Evolutionary conservation across 805 yeast genomes (phyloP).

Genomic region (Candida peoriensis): DNA sequence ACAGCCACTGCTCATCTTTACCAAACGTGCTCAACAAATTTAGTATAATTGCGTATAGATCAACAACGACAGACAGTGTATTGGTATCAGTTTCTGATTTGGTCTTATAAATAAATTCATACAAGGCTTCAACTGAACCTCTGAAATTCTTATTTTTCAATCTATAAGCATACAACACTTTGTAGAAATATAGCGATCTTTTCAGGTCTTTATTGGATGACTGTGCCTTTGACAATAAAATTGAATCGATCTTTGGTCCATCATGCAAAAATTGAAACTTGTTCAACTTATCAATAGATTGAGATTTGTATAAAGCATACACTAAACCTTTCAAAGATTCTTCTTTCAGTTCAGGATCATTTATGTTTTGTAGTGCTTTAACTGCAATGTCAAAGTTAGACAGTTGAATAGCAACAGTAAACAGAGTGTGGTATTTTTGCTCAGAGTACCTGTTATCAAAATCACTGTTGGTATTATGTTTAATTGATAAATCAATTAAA

Average conservation of each 20-base stretch:
- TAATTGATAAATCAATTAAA: slow-evolving; percentile 8
- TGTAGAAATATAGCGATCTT: slow-evolving; percentile 38
- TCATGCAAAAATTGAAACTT: slow-evolving; percentile 41
- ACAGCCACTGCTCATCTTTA: slow-evolving; percentile 37
- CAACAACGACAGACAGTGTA: slow-evolving; percentile 20
- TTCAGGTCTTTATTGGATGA: slow-evolving; percentile 22
- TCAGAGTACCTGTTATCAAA: slow-evolving; percentile 19
- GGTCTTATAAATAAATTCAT: slow-evolving; percentile 32
- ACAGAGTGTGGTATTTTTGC: slow-evolving; percentile 19
- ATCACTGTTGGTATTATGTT: slow-evolving; percentile 16
- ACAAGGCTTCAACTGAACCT: slow-evolving; percentile 41
- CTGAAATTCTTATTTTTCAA: slow-evolving; percentile 44
- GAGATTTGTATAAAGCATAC: slow-evolving; percentile 32
- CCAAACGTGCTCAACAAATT: slow-evolving; percentile 34
- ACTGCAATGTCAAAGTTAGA: slow-evolving; percentile 30
- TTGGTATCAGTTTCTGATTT: slow-evolving; percentile 4
- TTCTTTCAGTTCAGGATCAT: slow-evolving; percentile 10
- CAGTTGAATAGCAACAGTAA: slow-evolving; percentile 26
- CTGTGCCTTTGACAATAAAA: slow-evolving; percentile 30
- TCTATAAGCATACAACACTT: slow-evolving; percentile 48
- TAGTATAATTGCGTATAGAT: slow-evolving; percentile 34
- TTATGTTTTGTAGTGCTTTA: slow-evolving; percentile 26
- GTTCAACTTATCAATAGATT: slow-evolving; percentile 34
- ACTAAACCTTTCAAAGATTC: slow-evolving; percentile 31
- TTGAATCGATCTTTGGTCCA: slow-evolving; percentile 35